A percentile compares a stretch with the other conserved stretches of the same genome.
Conservation (phyloP, 1,139 yeast genomes). For the Saccharomyces uvarum region DNA sequence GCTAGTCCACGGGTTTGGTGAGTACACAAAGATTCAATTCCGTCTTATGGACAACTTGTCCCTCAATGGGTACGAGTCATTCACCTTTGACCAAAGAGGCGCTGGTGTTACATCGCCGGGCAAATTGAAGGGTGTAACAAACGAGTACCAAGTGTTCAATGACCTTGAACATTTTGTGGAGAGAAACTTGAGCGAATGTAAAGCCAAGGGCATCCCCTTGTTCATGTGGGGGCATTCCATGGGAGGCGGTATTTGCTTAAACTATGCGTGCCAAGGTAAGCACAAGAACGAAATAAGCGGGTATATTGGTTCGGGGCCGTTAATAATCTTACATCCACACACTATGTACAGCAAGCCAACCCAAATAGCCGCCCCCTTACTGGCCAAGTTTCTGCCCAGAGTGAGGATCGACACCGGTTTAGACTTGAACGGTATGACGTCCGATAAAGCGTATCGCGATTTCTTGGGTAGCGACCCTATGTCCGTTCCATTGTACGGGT, state of each 20-base stretch:
- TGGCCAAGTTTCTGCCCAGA: slow-evolving; percentile 47
- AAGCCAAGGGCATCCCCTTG: slow-evolving; percentile 35
- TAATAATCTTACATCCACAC: slow-evolving; percentile 50
- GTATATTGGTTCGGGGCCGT: slow-evolving; percentile 60
- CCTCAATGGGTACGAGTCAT: slow-evolving; percentile 59
- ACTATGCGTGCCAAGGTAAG: slow-evolving; percentile 65
- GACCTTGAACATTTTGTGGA: slow-evolving; percentile 59
- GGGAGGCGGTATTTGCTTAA: slow-evolving; percentile 84
- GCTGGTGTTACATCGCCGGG: slow-evolving; percentile 69
- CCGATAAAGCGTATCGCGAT: slow-evolving; percentile 43
- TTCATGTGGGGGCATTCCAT: slow-evolving; percentile 81
- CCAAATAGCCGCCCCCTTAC: slow-evolving; percentile 40
- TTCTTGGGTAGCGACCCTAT: slow-evolving; percentile 41
- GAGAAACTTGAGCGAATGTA: slow-evolving; percentile 31
- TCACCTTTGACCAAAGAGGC: slow-evolving; percentile 82
- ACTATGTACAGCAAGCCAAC: slow-evolving; percentile 50
- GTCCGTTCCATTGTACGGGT: slow-evolving; percentile 39
- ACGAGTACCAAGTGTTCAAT: slow-evolving; percentile 53
- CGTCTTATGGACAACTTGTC: slow-evolving; percentile 55
- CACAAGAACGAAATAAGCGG: slow-evolving; percentile 47
- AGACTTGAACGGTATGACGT: slow-evolving; percentile 47
- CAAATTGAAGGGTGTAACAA: slow-evolving; percentile 53
- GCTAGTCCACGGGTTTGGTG: slow-evolving; percentile 78
- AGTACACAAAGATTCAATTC: slow-evolving; percentile 48
- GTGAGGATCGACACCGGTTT: slow-evolving; percentile 51